Evolutionary conservation across 768 basidiomycete genomes (phyloP).

Genomic region (Fomitopsis pulvina): DNA sequence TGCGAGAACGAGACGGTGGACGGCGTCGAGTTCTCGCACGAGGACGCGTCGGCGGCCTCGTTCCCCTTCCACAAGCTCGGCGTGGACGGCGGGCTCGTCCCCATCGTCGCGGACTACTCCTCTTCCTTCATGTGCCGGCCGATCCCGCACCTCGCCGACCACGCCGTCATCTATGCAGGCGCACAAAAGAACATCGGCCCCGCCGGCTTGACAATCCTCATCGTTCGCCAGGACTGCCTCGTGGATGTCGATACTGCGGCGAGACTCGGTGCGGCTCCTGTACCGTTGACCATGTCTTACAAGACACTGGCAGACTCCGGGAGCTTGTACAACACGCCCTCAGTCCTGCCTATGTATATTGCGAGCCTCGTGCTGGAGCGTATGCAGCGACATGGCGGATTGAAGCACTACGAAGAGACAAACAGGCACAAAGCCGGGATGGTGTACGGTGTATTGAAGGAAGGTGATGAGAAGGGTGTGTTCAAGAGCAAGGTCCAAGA

Average conservation of each 20-base stretch:
- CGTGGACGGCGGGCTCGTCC: conserved; percentile 40
- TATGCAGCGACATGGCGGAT: conserved; percentile 57
- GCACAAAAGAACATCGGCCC: conserved; percentile 98
- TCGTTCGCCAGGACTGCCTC: conserved; percentile 91
- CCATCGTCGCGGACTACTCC: conserved; percentile 92
- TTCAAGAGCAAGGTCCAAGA: conserved; percentile 66
- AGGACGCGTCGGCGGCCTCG: conserved; percentile 44
- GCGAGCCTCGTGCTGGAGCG: conserved; percentile 77
- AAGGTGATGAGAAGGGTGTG: conserved; percentile 65
- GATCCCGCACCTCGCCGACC: conserved; percentile 81
- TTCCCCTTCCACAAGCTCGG: conserved; percentile 82
- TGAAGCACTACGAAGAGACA: conserved; percentile 54
- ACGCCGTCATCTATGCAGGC: conserved; percentile 93
- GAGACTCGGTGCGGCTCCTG: conserved; percentile 60
- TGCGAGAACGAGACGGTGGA: conserved; percentile 99
- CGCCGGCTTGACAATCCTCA: conserved; percentile 86
- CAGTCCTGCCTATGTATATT: conserved; percentile 88
- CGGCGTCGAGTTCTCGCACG: conserved; percentile 79
- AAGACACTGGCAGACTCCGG: conserved; percentile 69
- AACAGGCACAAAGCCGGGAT: conserved; percentile 72
- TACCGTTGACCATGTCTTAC: conserved; percentile 79
- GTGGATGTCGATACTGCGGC: conserved; percentile 83
- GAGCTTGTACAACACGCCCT: conserved; percentile 90
- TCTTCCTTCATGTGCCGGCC: conserved; percentile 96
- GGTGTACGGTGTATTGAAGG: conserved; percentile 66